Percentiles rank a stretch among this genome's conserved stretches.
Conservation (phyloP, 768 basidiomycete species). For the Suillus weaverae region DNA sequence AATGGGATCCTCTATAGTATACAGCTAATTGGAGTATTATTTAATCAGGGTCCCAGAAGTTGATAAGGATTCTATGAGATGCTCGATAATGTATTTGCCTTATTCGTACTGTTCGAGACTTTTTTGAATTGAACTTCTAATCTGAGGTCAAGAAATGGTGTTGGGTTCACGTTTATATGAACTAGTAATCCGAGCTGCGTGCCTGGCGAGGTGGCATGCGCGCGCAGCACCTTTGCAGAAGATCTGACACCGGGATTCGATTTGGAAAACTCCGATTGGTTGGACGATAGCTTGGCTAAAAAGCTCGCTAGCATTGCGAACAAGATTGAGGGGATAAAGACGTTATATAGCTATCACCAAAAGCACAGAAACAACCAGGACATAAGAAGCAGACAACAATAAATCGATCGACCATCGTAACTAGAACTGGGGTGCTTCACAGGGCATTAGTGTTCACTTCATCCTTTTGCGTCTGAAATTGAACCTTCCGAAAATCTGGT, state of each 20-base stretch:
- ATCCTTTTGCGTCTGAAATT: conserved; percentile 28
- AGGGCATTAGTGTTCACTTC: conserved; percentile 5
- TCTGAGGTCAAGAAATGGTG: not conserved
- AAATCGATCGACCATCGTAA: not conserved
- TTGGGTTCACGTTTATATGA: conserved; percentile 3
- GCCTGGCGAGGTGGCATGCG: not conserved
- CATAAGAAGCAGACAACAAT: conserved; percentile 1
- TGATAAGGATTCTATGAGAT: conserved; percentile 27
- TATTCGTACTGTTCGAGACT: conserved; percentile 36
- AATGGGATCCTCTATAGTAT: conserved; percentile 43
- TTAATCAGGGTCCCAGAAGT: conserved; percentile 24
- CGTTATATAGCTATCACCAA: not conserved
- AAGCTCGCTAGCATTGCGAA: not conserved
- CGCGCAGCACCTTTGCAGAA: not conserved
- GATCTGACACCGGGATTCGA: not conserved
- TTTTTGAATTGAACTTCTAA: conserved; percentile 9
- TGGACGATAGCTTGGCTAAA: not conserved
- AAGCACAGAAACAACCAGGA: not conserved
- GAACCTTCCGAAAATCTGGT: conserved; percentile 35
- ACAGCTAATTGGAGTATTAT: conserved; percentile 40
- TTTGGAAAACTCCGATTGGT: not conserved
- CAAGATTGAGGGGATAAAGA: not conserved
- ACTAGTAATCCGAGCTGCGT: not conserved
- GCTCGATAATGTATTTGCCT: conserved; percentile 39
- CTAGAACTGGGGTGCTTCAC: not conserved